phyloP scores from a whole-genome alignment of 1,139 yeast species.

The Suhomyces bribrorum region DNA sequence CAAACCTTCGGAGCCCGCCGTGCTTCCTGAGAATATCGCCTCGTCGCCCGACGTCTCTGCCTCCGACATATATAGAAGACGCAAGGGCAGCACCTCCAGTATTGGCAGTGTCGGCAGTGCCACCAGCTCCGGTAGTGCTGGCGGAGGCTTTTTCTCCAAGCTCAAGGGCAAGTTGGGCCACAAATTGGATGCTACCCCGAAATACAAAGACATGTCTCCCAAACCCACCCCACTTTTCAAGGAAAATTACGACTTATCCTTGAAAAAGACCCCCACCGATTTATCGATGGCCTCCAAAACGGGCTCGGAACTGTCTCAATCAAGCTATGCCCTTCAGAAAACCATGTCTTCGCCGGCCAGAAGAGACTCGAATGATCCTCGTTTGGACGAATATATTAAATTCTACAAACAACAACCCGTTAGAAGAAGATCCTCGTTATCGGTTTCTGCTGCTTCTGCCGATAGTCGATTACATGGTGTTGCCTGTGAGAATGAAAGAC shows the following conservation, averaged over 20 bases:
- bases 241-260: conserved; percentile 14
- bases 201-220: not conserved
- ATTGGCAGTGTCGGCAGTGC: conserved; percentile 19
- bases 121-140: conserved; percentile 20
- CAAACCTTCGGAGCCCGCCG: conserved; percentile 37
- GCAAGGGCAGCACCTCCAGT: conserved; percentile 19
- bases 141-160: conserved; percentile 39
- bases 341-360: conserved; percentile 21
- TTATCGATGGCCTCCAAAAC: not conserved
- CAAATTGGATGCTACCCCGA: conserved; percentile 3
- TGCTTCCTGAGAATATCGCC: conserved; percentile 30
- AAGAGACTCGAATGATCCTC: conserved; percentile 42
- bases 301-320: not conserved
- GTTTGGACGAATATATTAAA: conserved; percentile 57
- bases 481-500: conserved; percentile 17
- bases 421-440: conserved; percentile 11
- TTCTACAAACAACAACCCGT: conserved; percentile 45
- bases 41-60: conserved; percentile 11
- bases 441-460: conserved; percentile 1
- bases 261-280: conserved; percentile 4
- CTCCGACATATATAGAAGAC: conserved; percentile 12
- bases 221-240: conserved; percentile 16
- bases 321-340: conserved; percentile 7
- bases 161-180: conserved; percentile 34
- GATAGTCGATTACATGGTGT: conserved; percentile 19